phyloP scores from a whole-genome alignment of 148 eudicot genomes.

The Dysphania ambrosioides region DNA sequence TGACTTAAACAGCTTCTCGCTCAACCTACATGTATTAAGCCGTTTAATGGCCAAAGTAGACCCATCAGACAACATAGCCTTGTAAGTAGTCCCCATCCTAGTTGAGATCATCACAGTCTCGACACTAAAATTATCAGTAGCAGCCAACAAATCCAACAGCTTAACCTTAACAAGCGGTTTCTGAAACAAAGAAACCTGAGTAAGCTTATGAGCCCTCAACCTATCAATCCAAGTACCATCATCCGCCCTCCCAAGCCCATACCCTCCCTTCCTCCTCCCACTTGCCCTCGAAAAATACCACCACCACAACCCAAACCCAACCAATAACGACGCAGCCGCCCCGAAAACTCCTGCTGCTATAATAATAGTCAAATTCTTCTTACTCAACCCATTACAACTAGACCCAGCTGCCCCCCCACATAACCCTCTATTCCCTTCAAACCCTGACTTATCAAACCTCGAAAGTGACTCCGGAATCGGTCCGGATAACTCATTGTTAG shows the following conservation, averaged over 20 bases:
- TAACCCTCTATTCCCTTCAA: slow-evolving; percentile 54
- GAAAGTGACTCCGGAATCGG: slow-evolving; percentile 39
- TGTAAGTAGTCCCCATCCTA: slow-evolving; percentile 72
- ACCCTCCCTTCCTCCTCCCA: slow-evolving; percentile 46
- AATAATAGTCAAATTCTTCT: slow-evolving; percentile 62
- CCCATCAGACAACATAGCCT: slow-evolving; percentile 73
- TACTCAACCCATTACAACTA: slow-evolving; percentile 56
- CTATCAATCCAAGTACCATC: slow-evolving; percentile 58
- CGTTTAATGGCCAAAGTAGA: slow-evolving; percentile 69
- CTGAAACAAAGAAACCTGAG: slow-evolving; percentile 75
- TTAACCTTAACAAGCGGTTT: slow-evolving; percentile 75
- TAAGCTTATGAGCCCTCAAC: slow-evolving; percentile 63
- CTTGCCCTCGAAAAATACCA: slow-evolving; percentile 48
- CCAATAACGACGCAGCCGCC: slow-evolving; percentile 52
- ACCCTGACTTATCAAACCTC: slow-evolving; percentile 24
- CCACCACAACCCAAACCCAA: slow-evolving; percentile 83
- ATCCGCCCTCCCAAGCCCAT: slow-evolving; percentile 50
- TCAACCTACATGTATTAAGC: slow-evolving; percentile 52
- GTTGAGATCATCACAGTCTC: slow-evolving; percentile 50
- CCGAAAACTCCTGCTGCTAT: slow-evolving; percentile 80
- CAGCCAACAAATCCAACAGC: slow-evolving; percentile 57
- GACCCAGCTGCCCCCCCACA: slow-evolving; percentile 56
- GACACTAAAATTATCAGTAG: slow-evolving; percentile 53
- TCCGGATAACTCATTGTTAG: slow-evolving; percentile 53
- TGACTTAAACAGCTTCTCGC: slow-evolving; percentile 59